These are phyloP conservation scores for Diddensiella caesifluorescens DNA, from an alignment of 805 yeast genomes.

Conservation along the genomic window DNA sequence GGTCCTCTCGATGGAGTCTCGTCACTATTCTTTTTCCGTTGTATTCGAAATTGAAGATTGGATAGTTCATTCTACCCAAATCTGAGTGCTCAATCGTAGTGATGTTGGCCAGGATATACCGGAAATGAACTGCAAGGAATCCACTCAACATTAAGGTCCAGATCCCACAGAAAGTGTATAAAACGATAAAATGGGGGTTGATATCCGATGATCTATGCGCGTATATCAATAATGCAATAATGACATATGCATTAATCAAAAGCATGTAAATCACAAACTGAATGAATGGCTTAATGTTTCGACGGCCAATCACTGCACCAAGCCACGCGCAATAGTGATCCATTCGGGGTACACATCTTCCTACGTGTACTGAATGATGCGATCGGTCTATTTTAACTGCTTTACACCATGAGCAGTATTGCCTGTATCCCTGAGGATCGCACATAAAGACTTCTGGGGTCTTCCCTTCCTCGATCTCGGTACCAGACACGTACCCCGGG, in stretches of 20 bases:
- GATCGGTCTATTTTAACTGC: constrained; percentile 61
- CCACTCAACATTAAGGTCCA: constrained; percentile 43
- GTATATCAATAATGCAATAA: constrained; percentile 36
- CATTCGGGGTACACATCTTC: constrained; percentile 61
- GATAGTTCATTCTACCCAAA: constrained; percentile 15
- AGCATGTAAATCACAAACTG: constrained; percentile 39
- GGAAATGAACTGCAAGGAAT: constrained; percentile 40
- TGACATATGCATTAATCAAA: constrained; percentile 36
- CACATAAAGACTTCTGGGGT: constrained; percentile 63
- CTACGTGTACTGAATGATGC: constrained; percentile 58
- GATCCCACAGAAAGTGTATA: constrained; percentile 41
- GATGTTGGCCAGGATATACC: constrained; percentile 43
- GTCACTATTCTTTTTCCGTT: constrained; percentile 42
- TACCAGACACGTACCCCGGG: constrained; percentile 46
- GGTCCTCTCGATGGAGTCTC: constrained; percentile 37
- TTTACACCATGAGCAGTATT: constrained; percentile 66
- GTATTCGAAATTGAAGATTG: constrained; percentile 38
- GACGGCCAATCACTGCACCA: constrained; percentile 64
- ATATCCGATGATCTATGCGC: constrained; percentile 24
- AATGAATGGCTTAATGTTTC: constrained; percentile 56
- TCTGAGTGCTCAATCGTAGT: constrained; percentile 49
- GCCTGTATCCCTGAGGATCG: constrained; percentile 68
- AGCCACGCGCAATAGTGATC: constrained; percentile 85
- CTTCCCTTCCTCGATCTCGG: constrained; percentile 12
- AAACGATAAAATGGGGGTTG: constrained; percentile 41